Evolutionary conservation across 2,329 filamentous ascomycete species (phyloP).

Genomic region (Cyphellophora attinorum): DNA sequence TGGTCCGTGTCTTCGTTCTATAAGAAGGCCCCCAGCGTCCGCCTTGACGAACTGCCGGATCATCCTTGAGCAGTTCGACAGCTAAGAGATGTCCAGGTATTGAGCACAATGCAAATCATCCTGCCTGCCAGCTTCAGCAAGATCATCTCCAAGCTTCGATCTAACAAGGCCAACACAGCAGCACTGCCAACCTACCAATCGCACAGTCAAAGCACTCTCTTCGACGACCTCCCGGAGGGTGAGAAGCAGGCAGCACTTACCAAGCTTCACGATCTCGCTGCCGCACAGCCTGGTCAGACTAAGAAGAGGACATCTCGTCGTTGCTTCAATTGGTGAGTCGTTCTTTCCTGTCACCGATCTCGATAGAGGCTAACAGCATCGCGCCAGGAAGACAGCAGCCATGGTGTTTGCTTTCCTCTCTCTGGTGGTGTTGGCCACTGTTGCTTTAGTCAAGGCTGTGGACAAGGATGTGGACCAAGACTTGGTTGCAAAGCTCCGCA

Average conservation of each 20-base stretch:
- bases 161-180: neutral
- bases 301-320: neutral
- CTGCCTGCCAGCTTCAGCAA: slow-evolving; percentile 1
- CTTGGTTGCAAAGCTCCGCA: slow-evolving; percentile 28
- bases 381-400: slow-evolving; percentile 5
- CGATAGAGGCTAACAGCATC: too few relatives aligned
- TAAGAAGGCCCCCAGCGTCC: too few relatives aligned
- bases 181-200: slow-evolving; percentile 2
- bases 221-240: slow-evolving; percentile 9
- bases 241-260: slow-evolving; percentile 7
- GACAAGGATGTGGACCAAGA: slow-evolving; percentile 31
- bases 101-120: neutral
- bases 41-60: too few relatives aligned
- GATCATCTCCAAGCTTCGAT: slow-evolving; percentile 3
- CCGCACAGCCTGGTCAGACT: slow-evolving; percentile 2
- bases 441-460: slow-evolving; percentile 19
- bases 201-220: slow-evolving; percentile 6
- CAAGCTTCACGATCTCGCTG: slow-evolving; percentile 8
- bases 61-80: too few relatives aligned
- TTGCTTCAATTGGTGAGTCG: slow-evolving; percentile 5
- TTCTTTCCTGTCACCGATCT: too few relatives aligned
- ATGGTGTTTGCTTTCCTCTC: slow-evolving; percentile 14
- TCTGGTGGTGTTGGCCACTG: slow-evolving; percentile 13
- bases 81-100: neutral
- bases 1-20: too few relatives aligned